phyloP scores from a whole-genome alignment of 108 stramenopile genomes.

The Fragilariopsis cylindrus region DNA sequence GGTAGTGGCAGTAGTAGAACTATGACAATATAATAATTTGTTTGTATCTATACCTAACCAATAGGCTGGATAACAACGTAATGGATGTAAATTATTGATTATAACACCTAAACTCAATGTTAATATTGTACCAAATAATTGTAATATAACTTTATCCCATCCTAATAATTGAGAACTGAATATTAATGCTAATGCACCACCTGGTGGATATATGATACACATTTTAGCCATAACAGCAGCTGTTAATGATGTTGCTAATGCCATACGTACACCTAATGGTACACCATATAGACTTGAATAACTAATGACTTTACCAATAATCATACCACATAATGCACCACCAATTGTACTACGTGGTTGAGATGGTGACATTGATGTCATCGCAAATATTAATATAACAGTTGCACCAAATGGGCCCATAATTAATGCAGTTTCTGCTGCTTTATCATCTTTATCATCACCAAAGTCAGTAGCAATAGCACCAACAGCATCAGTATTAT shows the following conservation, averaged over 20 bases:
- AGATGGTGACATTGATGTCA: background rate
- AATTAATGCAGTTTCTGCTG: background rate
- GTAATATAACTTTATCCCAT: conserved; percentile 4
- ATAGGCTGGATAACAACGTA: background rate
- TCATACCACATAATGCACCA: background rate
- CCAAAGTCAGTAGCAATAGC: background rate
- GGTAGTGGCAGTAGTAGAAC: too few species aligned
- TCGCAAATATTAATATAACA: background rate
- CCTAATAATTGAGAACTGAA: background rate
- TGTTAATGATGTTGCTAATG: background rate
- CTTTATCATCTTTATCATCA: background rate
- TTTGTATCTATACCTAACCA: background rate
- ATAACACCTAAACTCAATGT: background rate
- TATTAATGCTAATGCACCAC: background rate
- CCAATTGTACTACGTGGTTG: background rate
- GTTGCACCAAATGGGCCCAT: background rate
- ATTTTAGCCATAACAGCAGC: background rate
- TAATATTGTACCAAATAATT: background rate
- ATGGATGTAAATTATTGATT: background rate
- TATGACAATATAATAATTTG: too few species aligned
- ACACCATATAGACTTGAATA: background rate
- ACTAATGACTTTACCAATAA: background rate
- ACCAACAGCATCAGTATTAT: too few species aligned
- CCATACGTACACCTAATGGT: background rate
- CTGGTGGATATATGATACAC: background rate